phyloP scores from a whole-genome alignment of 169 alveolate genomes.

The Plasmodium gallinaceum region DNA sequence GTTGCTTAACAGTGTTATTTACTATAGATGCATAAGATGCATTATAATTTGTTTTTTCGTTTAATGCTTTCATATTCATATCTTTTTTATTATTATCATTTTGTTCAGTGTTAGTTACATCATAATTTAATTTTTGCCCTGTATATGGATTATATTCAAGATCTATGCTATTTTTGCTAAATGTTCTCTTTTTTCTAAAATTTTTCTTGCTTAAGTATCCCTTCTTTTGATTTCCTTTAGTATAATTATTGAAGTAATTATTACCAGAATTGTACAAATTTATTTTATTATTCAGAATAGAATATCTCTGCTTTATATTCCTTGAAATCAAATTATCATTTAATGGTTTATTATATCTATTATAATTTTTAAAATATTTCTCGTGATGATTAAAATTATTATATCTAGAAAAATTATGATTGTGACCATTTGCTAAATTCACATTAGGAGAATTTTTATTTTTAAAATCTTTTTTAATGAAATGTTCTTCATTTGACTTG shows the following conservation, averaged over 20 bases:
- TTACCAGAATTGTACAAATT: slow-evolving; percentile 30
- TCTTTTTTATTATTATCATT: slow-evolving; percentile 7
- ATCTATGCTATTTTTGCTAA: slow-evolving; percentile 54
- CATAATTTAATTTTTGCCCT: slow-evolving; percentile 34
- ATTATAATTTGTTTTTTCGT: slow-evolving; percentile 22
- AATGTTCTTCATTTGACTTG: slow-evolving; percentile 30
- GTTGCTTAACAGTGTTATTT: slow-evolving; percentile 22
- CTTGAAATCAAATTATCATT: slow-evolving; percentile 17
- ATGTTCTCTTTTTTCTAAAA: slow-evolving; percentile 31
- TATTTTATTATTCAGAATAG: slow-evolving; percentile 18
- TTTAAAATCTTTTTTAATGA: slow-evolving; percentile 41
- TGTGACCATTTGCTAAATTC: slow-evolving; percentile 4
- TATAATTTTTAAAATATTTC: slow-evolving; percentile 67
- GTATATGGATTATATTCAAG: slow-evolving; percentile 48
- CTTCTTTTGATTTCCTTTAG: slow-evolving; percentile 45
- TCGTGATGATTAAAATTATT: slow-evolving; percentile 56
- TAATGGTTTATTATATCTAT: slow-evolving; percentile 50
- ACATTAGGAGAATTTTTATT: slow-evolving; percentile 2
- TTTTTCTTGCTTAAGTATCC: slow-evolving; percentile 24
- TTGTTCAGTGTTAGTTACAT: slow-evolving; percentile 9
- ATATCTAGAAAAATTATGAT: slow-evolving; percentile 38
- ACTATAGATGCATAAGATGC: slow-evolving; percentile 70
- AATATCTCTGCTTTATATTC: slow-evolving; percentile 32
- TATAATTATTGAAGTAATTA: slow-evolving; percentile 10
- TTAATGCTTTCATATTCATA: slow-evolving; percentile 11